These are phyloP conservation scores for Rhizopogon vesiculosus DNA, from an alignment of 768 basidiomycete species.

Conservation along the genomic window DNA sequence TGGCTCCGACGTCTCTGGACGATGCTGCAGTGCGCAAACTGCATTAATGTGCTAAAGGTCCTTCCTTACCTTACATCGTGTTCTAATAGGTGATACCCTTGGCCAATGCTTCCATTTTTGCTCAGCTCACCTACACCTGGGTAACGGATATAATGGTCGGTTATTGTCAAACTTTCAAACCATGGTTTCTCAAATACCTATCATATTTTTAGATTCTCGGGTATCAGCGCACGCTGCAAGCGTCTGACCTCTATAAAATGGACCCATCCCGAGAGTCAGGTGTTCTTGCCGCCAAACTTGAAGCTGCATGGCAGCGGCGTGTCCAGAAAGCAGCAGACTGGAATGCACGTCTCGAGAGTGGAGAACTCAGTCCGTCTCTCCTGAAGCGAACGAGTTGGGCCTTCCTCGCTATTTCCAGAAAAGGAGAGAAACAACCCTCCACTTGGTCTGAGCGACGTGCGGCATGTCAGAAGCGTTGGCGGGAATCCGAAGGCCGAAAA, in stretches of 20 bases:
- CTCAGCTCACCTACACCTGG: constrained; percentile 62
- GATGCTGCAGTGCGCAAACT: constrained; percentile 40
- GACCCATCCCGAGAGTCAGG: constrained; percentile 45
- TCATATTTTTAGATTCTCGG: constrained; percentile 42
- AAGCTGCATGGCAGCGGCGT: too few species aligned
- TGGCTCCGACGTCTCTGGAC: constrained; percentile 49
- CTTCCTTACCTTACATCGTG: not conserved
- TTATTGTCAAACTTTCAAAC: not conserved
- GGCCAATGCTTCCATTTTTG: constrained; percentile 50
- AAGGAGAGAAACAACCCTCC: too few species aligned
- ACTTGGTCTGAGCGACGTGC: too few species aligned
- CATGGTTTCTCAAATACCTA: not conserved
- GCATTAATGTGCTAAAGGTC: not conserved
- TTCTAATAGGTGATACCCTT: constrained; percentile 48
- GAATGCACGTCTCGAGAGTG: too few species aligned
- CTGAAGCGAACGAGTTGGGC: constrained; percentile 37
- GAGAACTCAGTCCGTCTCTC: too few species aligned
- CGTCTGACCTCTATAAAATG: constrained; percentile 71
- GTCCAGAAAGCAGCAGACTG: too few species aligned
- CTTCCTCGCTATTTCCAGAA: too few species aligned
- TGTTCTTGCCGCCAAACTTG: too few species aligned
- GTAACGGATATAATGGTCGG: constrained; percentile 54
- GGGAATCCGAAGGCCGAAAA: constrained; percentile 37
- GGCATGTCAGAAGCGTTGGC: constrained; percentile 45
- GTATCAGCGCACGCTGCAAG: constrained; percentile 69